A percentile compares a stretch with the other conserved stretches of the same genome.
Conservation (phyloP, 768 basidiomycete species). For the Amanita jacksonii region DNA sequence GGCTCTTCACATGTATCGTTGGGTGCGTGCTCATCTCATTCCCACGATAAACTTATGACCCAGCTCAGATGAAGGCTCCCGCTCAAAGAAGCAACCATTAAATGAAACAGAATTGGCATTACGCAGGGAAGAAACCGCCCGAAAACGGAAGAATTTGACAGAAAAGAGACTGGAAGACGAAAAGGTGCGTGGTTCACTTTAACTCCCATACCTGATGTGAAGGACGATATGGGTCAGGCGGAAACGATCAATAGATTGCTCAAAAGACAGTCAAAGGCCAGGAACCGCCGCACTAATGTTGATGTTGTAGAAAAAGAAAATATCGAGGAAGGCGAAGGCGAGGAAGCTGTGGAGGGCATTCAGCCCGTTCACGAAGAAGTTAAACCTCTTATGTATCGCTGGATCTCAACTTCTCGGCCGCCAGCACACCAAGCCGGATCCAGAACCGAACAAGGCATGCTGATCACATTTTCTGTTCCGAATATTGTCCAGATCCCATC, state of each 20-base stretch:
- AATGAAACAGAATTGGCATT: slow-evolving; percentile 68
- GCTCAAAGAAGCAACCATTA: slow-evolving; percentile 54
- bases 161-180: slow-evolving; percentile 84
- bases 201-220: neutral
- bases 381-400: slow-evolving; percentile 56
- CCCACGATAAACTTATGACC: neutral
- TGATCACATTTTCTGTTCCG: slow-evolving; percentile 48
- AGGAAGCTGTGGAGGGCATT: slow-evolving; percentile 26
- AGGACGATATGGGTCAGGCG: slow-evolving; percentile 30
- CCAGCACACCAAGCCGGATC: slow-evolving; percentile 8
- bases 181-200: slow-evolving; percentile 38
- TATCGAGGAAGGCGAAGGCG: slow-evolving; percentile 29
- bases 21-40: slow-evolving; percentile 21
- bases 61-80: slow-evolving; percentile 14
- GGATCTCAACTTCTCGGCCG: slow-evolving; percentile 51
- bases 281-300: slow-evolving; percentile 48
- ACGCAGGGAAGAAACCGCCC: slow-evolving; percentile 68
- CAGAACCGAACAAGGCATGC: slow-evolving; percentile 20
- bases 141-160: slow-evolving; percentile 70
- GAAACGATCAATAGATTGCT: slow-evolving; percentile 87
- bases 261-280: slow-evolving; percentile 71
- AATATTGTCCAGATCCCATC: slow-evolving; percentile 10
- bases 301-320: slow-evolving; percentile 24
- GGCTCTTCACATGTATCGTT: slow-evolving; percentile 63
- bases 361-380: slow-evolving; percentile 23